These are phyloP conservation scores for Lactifluus echinatus DNA, from an alignment of 768 basidiomycete species.

Conservation along the genomic window DNA sequence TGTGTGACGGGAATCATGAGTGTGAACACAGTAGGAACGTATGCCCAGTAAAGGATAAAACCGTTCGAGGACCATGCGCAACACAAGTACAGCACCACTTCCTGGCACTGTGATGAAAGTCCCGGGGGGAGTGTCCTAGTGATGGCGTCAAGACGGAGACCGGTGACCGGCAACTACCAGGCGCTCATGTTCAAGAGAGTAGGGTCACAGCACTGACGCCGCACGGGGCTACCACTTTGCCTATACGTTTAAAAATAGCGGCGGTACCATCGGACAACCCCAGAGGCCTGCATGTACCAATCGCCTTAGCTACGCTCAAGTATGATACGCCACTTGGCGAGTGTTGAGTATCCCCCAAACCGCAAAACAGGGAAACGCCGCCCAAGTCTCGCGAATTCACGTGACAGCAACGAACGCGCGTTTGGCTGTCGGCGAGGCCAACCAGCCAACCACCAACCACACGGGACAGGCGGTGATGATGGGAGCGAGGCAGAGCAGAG, in stretches of 20 bases:
- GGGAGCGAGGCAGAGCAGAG: neutral
- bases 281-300: neutral
- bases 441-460: neutral
- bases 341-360: neutral
- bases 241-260: neutral
- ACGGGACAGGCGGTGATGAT: neutral
- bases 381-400: neutral
- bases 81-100: neutral
- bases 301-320: neutral
- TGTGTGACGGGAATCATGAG: neutral
- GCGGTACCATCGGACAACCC: neutral
- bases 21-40: neutral
- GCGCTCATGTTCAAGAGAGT: neutral
- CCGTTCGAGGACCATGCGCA: neutral
- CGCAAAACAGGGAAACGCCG: neutral
- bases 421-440: no score
- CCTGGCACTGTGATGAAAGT: neutral
- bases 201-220: neutral
- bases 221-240: neutral
- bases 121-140: neutral
- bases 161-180: neutral
- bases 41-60: slow-evolving; percentile 3
- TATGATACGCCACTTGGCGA: neutral
- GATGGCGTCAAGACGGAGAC: neutral
- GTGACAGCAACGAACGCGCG: no score